phyloP scores from a whole-genome alignment of 2,329 filamentous ascomycete genomes.

The Ophiostoma piceae region DNA sequence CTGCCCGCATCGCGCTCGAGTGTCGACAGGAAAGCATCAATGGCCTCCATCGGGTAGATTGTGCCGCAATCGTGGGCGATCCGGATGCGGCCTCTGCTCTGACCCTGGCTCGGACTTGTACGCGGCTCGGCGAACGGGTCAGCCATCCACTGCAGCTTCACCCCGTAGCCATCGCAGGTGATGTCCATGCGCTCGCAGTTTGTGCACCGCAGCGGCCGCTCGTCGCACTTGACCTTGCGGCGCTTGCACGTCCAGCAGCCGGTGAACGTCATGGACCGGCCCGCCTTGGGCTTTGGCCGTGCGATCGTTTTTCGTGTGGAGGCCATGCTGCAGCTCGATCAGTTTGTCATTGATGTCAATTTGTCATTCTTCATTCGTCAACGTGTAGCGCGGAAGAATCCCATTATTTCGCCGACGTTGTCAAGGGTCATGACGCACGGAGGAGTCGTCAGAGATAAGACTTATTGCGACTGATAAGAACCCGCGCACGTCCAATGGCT shows the following conservation, averaged over 20 bases:
- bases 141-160: conserved; percentile 22
- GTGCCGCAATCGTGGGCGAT: background rate
- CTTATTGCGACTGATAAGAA: conserved; percentile 4
- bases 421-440: background rate
- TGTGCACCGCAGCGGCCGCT: conserved; percentile 21
- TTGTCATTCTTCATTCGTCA: background rate
- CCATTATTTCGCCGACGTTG: background rate
- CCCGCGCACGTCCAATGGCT: background rate
- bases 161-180: conserved; percentile 18
- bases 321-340: background rate
- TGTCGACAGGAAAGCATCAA: background rate
- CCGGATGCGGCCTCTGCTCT: background rate
- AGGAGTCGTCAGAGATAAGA: background rate
- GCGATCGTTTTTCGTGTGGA: background rate
- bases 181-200: conserved; percentile 24
- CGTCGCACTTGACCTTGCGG: conserved; percentile 28
- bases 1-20: background rate
- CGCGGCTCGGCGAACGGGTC: background rate
- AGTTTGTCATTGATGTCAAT: background rate
- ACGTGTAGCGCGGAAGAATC: background rate
- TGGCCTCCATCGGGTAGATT: background rate
- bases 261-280: conserved; percentile 12
- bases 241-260: conserved; percentile 24
- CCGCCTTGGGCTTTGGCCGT: background rate
- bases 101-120: background rate